A percentile compares a stretch with the other conserved stretches of the same genome.
phyloP scores from a whole-genome alignment of 2,329 filamentous ascomycete species.

The Monosporascus sp. region DNA sequence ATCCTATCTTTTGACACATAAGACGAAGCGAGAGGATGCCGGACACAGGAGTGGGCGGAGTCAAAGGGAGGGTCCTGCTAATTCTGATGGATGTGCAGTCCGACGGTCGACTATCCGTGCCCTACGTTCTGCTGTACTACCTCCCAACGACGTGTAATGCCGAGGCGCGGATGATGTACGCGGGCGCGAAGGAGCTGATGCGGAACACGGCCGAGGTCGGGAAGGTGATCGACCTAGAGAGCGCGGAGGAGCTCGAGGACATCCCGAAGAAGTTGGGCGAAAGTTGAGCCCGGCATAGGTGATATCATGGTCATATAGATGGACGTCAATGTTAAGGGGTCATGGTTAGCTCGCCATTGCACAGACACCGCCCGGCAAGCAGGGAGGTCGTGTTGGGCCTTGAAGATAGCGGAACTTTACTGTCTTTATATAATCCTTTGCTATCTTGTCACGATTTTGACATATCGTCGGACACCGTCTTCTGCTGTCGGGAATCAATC shows the following conservation, averaged over 20 bases:
- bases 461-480: slow-evolving; percentile 38
- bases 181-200: slow-evolving; percentile 93
- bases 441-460: slow-evolving; percentile 10
- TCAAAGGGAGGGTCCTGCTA: too few relatives aligned
- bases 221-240: slow-evolving; percentile 78
- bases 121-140: slow-evolving; percentile 94
- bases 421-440: slow-evolving; percentile 6
- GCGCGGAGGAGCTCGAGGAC: slow-evolving; percentile 74
- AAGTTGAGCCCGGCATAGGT: slow-evolving; percentile 15
- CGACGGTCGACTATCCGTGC: slow-evolving; percentile 79
- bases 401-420: slow-evolving; percentile 7
- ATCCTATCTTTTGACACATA: background rate
- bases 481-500: slow-evolving; percentile 45
- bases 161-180: slow-evolving; percentile 88
- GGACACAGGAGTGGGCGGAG: too few relatives aligned
- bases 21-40: too few relatives aligned
- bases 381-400: too few relatives aligned
- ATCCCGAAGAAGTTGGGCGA: slow-evolving; percentile 61
- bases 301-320: too few relatives aligned
- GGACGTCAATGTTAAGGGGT: too few relatives aligned
- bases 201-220: slow-evolving; percentile 88
- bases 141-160: slow-evolving; percentile 86
- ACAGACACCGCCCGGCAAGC: too few relatives aligned
- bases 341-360: too few relatives aligned
- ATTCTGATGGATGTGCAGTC: slow-evolving; percentile 42